Evolutionary conservation across 495 filamentous ascomycete genomes (phyloP), one percentile per base, ranked within the genome.

Genomic region (Penicillium riverlandense): DNA sequence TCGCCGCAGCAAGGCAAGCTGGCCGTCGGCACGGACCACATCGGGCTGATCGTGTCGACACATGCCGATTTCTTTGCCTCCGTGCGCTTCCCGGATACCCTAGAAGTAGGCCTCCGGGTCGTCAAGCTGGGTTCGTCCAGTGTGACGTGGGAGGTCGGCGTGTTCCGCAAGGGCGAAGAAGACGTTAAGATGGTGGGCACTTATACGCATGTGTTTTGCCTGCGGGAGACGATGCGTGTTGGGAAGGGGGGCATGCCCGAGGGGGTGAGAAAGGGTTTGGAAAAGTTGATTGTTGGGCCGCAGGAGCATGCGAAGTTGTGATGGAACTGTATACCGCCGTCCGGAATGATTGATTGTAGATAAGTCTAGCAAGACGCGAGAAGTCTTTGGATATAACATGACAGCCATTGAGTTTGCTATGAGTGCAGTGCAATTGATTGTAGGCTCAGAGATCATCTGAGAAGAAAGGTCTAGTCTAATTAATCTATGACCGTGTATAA

Each of bases 81-180:
- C 1, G 83, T 91, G n/a, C 74, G 79, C 0, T 98, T 89, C 54
- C 91, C 91, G 2, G 84, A 83, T 40, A 70, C 86, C 7, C 73
- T 94, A 6, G 89, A 96, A 44, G 71, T 96, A 0, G 88, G 82
- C 3, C 58, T 98, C 29, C 74, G 90, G 2, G 89, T 95, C 9
- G 88, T 84, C 46, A 87, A 83, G 57, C 70, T 98, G 6, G 86
- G 89, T 2, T 85, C 79, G 50, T 89, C 86, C 12, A 95, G 88
- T 53, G 90, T 92, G n/a, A 85, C 82, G 7, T 98, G 95, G 59
- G 91, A 98, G 55, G 77, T 95, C 30, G 91, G 84, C 4, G 76
- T 98, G 10, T 96, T 96, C 51, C 83, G 86, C 54, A 71, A 76
- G 45, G 88, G 79, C 0, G 65, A 82, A 31, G 80, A 87, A n/a